Conservation (phyloP, 2,329 filamentous ascomycete species). For the Penicillium hordei region DNA sequence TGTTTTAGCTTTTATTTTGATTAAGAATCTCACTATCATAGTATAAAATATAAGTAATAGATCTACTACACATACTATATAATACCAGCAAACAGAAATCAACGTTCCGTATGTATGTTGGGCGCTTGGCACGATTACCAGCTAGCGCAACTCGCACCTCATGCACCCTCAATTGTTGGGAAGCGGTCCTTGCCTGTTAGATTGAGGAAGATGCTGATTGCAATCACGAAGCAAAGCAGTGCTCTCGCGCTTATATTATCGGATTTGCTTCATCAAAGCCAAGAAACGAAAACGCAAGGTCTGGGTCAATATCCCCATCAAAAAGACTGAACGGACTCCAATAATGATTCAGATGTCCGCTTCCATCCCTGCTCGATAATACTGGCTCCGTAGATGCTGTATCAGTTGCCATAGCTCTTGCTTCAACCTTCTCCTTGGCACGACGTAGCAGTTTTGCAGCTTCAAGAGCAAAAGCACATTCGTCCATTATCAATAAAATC, state of each 20-base stretch:
- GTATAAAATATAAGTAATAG: too few species aligned
- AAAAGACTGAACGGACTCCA: not conserved
- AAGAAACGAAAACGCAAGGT: not conserved
- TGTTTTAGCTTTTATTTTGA: too few species aligned
- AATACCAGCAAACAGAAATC: too few species aligned
- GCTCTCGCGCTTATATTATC: not conserved
- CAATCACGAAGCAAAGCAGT: not conserved
- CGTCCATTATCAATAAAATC: not conserved
- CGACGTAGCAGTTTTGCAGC: not conserved
- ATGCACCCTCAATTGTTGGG: too few species aligned
- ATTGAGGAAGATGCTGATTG: too few species aligned
- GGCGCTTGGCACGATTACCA: too few species aligned
- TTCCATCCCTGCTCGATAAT: not conserved
- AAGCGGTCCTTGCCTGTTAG: too few species aligned
- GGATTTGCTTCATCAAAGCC: not conserved
- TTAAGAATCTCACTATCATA: too few species aligned
- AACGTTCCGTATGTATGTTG: too few species aligned
- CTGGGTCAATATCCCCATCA: not conserved
- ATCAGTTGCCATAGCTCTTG: not conserved
- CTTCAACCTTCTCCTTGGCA: not conserved
- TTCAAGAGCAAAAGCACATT: not conserved
- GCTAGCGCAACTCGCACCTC: too few species aligned
- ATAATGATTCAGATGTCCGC: not conserved
- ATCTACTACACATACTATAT: too few species aligned
- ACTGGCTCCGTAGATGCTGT: not conserved